Percentiles rank a stretch among this genome's conserved stretches.
These are phyloP conservation scores for Pulicaria dysenterica DNA, from an alignment of 129 eudicot species.

Conservation along the genomic window DNA sequence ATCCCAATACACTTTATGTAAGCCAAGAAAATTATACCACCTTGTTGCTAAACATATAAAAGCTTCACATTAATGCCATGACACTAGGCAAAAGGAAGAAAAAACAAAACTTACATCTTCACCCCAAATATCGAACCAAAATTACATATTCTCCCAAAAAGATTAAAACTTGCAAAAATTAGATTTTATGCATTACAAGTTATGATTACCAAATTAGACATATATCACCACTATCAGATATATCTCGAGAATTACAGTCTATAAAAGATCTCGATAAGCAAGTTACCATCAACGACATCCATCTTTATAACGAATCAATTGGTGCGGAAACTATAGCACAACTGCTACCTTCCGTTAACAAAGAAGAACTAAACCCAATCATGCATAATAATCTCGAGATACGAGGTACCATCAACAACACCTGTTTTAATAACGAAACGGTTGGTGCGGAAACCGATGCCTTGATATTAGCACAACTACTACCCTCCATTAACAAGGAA, in stretches of 20 bases:
- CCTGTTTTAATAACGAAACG: conserved; percentile 12
- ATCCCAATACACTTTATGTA: no score
- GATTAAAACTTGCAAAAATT: not conserved
- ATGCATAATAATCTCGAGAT: no score
- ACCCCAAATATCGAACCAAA: not conserved
- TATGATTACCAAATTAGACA: no score
- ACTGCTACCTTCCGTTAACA: conserved; percentile 39
- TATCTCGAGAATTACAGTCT: no score
- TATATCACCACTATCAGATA: no score
- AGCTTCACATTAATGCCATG: not conserved
- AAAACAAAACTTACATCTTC: not conserved
- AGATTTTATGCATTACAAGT: not conserved
- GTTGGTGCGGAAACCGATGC: conserved; percentile 12
- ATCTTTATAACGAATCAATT: conserved; percentile 17
- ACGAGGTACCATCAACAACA: no score
- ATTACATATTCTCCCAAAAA: not conserved
- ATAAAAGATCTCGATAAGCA: no score
- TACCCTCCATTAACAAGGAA: conserved; percentile 44
- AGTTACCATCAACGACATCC: not conserved
- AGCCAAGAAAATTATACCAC: no score
- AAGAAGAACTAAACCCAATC: conserved; percentile 72
- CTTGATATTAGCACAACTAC: conserved; percentile 47
- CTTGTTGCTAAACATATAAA: not conserved
- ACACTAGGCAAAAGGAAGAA: not conserved
- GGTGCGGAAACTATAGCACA: conserved; percentile 42